Evolutionary conservation across 192 early-diverging fungal genomes (phyloP), one percentile per base, ranked within the genome.

Genomic region (Dimargaris cristalligena): DNA sequence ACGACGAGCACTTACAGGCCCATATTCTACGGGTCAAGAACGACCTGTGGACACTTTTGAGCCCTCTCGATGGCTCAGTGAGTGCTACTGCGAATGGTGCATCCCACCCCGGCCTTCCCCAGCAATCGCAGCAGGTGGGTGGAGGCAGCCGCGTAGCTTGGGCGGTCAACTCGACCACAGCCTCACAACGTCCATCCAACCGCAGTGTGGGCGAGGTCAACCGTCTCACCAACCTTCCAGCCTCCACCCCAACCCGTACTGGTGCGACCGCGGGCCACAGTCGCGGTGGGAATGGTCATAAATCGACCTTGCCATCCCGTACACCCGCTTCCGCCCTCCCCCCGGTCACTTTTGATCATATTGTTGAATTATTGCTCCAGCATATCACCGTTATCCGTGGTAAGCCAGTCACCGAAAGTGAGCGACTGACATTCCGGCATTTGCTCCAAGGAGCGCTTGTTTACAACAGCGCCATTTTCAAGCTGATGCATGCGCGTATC

Each of bases 21-120:
- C 54, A 56, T 56, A 56, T 56, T 13, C 32, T 32, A 2, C 23
- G 20, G 18, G 54, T 56, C 54, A 56, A 56, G 31, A 23, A 10
- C 2, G 54, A 56, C 3, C 6, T 32, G 30, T 56, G 54, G 54
- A 16, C 28, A 4, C 28, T 32, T 16, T 22, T 56, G 3, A 32
- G 31, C 31, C 25, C 54, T 4, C 23, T 33, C 34, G 31, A 6
- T 33, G 20, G 54, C 18, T 16, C 54, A 3, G 30, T 8, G 2
- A 14, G 18, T 26, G n/a, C 29, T 13, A 32, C 22, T 22, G 22
- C 48, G 6, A 6, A 9, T 8, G 9, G 10, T n/a, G 22, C 22
- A 9, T 4, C 8, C 8, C 10, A 8, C 8, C 26, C 48, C 26
- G n/a, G 22, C n/a, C 4, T 9, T 4, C 22, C 48, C 8, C 9